Evolutionary conservation across 768 basidiomycete genomes (phyloP).

Genomic region (Dacryopinax spathularia): DNA sequence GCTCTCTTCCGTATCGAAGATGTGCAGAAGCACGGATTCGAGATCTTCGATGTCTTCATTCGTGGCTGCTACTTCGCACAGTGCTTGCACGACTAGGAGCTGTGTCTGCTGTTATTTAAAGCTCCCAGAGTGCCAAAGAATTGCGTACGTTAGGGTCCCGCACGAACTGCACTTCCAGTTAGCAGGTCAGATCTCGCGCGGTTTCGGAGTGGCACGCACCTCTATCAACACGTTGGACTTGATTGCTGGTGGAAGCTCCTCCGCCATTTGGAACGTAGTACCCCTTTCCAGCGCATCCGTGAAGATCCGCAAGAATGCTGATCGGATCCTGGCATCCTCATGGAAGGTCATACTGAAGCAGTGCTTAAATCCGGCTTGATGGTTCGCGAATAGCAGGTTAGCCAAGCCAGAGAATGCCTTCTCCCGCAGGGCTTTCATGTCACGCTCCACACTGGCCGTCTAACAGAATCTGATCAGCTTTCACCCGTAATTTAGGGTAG

Average conservation of each 20-base stretch:
- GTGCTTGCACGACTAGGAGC: conserved; percentile 62
- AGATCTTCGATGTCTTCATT: conserved; percentile 57
- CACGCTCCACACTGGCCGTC: background rate
- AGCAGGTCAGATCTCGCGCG: no score
- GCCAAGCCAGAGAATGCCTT: conserved; percentile 67
- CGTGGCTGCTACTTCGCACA: conserved; percentile 70
- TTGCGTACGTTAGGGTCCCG: conserved; percentile 6
- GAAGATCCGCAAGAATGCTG: conserved; percentile 75
- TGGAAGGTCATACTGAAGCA: conserved; percentile 70
- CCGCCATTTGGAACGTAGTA: conserved; percentile 57
- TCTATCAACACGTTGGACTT: conserved; percentile 14
- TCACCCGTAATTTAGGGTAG: background rate
- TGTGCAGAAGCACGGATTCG: conserved; percentile 68
- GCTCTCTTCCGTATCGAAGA: conserved; percentile 65
- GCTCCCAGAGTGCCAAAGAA: background rate
- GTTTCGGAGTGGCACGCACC: background rate
- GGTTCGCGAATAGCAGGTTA: conserved; percentile 68
- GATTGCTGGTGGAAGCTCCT: conserved; percentile 28
- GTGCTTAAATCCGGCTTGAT: conserved; percentile 79
- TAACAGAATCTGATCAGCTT: background rate
- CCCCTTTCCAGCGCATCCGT: conserved; percentile 67
- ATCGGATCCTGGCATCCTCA: conserved; percentile 48
- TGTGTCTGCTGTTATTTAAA: conserved; percentile 8
- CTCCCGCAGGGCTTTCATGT: conserved; percentile 39
- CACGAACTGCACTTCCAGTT: background rate